These are phyloP conservation scores for Paecilomyces formosus DNA, from an alignment of 2,329 filamentous ascomycete genomes.

Conservation along the genomic window DNA sequence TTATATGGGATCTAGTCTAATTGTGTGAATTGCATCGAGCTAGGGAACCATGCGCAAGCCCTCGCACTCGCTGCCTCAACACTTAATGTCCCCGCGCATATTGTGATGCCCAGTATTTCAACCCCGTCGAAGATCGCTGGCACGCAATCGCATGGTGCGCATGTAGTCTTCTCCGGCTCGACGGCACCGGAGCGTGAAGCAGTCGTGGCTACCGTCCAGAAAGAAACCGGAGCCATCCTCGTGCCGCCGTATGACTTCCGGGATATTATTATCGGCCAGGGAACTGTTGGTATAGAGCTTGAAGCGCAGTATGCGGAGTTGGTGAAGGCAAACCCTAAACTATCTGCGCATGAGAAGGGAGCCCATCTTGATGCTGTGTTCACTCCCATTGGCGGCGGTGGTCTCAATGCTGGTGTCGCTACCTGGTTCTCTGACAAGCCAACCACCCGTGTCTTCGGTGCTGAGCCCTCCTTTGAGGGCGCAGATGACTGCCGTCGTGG, in stretches of 20 bases:
- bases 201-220: conserved; percentile 60
- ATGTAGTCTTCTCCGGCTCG: conserved; percentile 72
- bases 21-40: background rate
- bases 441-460: conserved; percentile 67
- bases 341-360: conserved; percentile 15
- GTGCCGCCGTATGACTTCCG: conserved; percentile 90
- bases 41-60: conserved; percentile 92
- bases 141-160: conserved; percentile 69
- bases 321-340: conserved; percentile 29
- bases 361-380: conserved; percentile 61
- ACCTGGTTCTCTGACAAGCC: conserved; percentile 63
- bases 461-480: conserved; percentile 75
- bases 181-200: conserved; percentile 76
- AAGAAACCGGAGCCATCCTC: conserved; percentile 65
- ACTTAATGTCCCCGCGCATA: conserved; percentile 68
- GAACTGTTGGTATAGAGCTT: conserved; percentile 79
- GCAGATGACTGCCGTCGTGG: conserved; percentile 76
- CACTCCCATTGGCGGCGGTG: conserved; percentile 79
- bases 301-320: conserved; percentile 61
- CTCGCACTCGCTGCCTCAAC: conserved; percentile 75
- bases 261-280: conserved; percentile 86
- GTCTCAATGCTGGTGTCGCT: conserved; percentile 76
- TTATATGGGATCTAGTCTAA: background rate
- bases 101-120: conserved; percentile 86
- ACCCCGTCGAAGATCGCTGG: conserved; percentile 81